These are phyloP conservation scores for Kentomonas sorsogonicus DNA, from an alignment of 208 protist genomes.

Conservation along the genomic window DNA sequence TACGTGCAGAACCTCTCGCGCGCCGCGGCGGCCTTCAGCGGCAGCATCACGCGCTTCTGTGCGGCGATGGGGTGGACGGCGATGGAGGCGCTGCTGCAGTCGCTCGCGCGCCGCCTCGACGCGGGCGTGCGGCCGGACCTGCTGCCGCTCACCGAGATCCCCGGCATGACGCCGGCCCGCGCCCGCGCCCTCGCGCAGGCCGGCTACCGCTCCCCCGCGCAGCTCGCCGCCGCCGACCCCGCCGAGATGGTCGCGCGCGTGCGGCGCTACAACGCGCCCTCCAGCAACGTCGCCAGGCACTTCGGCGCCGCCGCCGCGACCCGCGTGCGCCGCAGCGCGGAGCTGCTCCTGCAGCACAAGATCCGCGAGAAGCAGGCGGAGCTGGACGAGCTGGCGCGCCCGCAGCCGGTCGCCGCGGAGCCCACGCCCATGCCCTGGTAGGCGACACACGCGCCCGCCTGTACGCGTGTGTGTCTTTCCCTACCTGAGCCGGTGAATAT, in stretches of 20 bases:
- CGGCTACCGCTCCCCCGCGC: constrained; percentile 48
- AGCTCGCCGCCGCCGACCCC: constrained; percentile 47
- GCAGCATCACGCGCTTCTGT: constrained; percentile 85
- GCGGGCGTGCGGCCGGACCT: constrained; percentile 89
- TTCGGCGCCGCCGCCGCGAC: constrained; percentile 63
- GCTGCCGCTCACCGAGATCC: constrained; percentile 87
- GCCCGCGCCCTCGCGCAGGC: constrained; percentile 82
- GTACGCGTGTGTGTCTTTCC: too few relatives aligned
- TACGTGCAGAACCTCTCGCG: constrained; percentile 82
- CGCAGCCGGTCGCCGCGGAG: too few relatives aligned
- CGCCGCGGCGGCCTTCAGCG: constrained; percentile 79
- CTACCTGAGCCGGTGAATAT: too few relatives aligned
- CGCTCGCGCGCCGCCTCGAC: constrained; percentile 80
- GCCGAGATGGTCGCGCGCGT: constrained; percentile 61
- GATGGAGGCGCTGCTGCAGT: constrained; percentile 78
- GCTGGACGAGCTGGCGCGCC: constrained; percentile 41
- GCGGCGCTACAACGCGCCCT: constrained; percentile 40
- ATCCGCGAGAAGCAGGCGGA: constrained; percentile 72
- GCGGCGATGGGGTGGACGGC: constrained; percentile 87
- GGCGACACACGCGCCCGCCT: too few relatives aligned
- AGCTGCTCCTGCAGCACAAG: constrained; percentile 44
- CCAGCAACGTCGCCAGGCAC: constrained; percentile 62
- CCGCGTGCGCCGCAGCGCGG: constrained; percentile 51
- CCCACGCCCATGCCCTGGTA: too few relatives aligned
- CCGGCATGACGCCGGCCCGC: constrained; percentile 57